A percentile compares a stretch with the other conserved stretches of the same genome.
Conservation (phyloP, 2,329 filamentous ascomycete genomes). For the Lasiodiplodia citricola region DNA sequence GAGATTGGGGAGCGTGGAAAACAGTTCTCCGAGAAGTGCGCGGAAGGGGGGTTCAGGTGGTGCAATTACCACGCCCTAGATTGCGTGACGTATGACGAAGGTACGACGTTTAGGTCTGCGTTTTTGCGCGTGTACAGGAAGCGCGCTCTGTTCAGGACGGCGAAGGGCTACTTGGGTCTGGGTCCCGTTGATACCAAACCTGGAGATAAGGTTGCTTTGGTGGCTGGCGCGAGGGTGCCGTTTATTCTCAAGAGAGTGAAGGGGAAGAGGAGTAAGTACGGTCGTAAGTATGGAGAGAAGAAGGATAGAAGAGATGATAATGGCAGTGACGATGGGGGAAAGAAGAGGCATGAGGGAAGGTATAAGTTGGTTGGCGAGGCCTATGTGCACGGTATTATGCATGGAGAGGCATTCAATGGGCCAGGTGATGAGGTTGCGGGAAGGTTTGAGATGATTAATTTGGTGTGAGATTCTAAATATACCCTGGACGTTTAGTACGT, state of each 20-base stretch:
- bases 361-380: constrained; percentile 1
- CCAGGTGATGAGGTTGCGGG: neutral
- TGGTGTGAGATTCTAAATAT: neutral
- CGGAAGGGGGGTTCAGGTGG: neutral
- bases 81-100: neutral
- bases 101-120: neutral
- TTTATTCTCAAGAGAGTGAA: neutral
- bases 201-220: constrained; percentile 11
- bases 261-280: neutral
- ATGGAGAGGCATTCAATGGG: neutral
- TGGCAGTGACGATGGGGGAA: neutral
- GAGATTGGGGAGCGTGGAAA: neutral
- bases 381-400: constrained; percentile 1
- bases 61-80: neutral
- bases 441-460: neutral
- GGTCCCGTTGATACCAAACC: neutral
- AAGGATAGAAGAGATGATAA: neutral
- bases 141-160: constrained; percentile 9
- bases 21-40: neutral
- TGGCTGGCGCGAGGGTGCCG: constrained; percentile 8
- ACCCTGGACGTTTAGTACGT: neutral
- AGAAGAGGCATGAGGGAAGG: neutral
- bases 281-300: neutral
- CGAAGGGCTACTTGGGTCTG: constrained; percentile 15
- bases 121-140: neutral